A percentile compares a stretch with the other conserved stretches of the same genome.
phyloP scores from a whole-genome alignment of 2,329 filamentous ascomycete genomes.

The Colletotrichum tropicale region DNA sequence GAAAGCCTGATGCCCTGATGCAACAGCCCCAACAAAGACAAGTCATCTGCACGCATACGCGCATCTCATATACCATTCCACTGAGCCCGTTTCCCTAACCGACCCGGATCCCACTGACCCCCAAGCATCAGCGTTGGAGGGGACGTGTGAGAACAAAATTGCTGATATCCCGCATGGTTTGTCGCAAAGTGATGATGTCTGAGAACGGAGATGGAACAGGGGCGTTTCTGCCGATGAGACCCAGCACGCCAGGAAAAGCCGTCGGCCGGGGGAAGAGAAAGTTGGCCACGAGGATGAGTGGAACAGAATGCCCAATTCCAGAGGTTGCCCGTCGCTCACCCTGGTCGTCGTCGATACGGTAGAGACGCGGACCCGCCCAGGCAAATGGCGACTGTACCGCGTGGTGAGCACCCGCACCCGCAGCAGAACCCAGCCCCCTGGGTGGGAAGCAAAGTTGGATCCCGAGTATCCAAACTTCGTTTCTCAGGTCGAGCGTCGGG shows the following conservation, averaged over 20 bases:
- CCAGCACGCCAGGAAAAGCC: conserved; percentile 4
- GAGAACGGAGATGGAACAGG: neutral
- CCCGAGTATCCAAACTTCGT: neutral
- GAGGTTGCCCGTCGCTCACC: conserved; percentile 4
- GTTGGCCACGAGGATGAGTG: conserved; percentile 13
- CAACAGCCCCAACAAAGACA: conserved; percentile 13
- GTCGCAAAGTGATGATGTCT: neutral
- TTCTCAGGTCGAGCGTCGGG: neutral
- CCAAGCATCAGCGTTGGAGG: neutral
- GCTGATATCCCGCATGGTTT: neutral
- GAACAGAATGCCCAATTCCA: conserved; percentile 19
- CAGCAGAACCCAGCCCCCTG: conserved; percentile 11
- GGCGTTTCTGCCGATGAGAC: conserved; percentile 7
- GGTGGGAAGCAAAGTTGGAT: neutral
- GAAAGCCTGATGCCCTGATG: neutral
- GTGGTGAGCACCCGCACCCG: neutral
- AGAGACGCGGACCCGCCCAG: conserved; percentile 18
- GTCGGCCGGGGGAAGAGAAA: conserved; percentile 16
- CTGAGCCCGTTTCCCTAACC: neutral
- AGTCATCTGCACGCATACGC: conserved; percentile 13
- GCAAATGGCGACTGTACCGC: neutral
- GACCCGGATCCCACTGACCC: neutral
- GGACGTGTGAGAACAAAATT: neutral
- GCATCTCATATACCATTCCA: neutral
- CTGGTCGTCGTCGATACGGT: conserved; percentile 10